Percentiles rank a stretch among this genome's conserved stretches.
phyloP scores from a whole-genome alignment of 441 rosid species.

The Euphorbia corollata region DNA sequence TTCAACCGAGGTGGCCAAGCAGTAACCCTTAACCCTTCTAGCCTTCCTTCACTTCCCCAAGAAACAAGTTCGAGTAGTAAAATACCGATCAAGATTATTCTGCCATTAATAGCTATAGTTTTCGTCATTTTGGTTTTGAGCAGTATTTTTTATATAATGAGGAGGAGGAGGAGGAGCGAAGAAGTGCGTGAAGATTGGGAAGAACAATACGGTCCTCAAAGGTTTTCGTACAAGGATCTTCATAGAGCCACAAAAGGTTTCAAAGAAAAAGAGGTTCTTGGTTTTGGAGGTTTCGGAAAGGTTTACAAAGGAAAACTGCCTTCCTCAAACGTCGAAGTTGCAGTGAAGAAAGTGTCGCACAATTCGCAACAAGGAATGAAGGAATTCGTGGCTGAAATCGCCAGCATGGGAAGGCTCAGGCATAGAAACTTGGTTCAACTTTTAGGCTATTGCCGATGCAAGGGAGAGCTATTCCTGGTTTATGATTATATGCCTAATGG shows the following conservation, averaged over 20 bases:
- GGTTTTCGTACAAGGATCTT: conserved; percentile 29
- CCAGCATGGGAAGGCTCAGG: conserved; percentile 24
- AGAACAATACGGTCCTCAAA: conserved; percentile 26
- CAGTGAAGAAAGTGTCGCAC: conserved; percentile 33
- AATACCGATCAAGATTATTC: conserved; percentile 4
- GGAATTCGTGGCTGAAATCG: conserved; percentile 31
- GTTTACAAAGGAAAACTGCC: conserved; percentile 29
- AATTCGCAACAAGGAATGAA: conserved; percentile 27
- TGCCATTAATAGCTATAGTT: conserved; percentile 4
- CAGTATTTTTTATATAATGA: conserved; percentile 15
- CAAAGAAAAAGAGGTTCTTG: conserved; percentile 25
- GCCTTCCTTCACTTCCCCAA: conserved; percentile 33
- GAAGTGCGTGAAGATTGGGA: conserved; percentile 38
- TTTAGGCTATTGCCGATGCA: conserved; percentile 32
- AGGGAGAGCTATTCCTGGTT: conserved; percentile 33
- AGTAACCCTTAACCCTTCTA: conserved; percentile 24
- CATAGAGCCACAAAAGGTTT: conserved; percentile 33
- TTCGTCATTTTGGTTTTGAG: conserved; percentile 11
- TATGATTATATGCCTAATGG: conserved; percentile 37
- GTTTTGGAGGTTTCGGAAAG: conserved; percentile 34
- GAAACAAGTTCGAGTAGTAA: conserved; percentile 20
- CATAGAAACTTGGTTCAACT: conserved; percentile 36
- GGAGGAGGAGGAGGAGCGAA: conserved; percentile 19
- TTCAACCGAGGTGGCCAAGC: conserved; percentile 37
- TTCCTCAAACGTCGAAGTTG: conserved; percentile 22